Conservation (phyloP, 768 basidiomycete genomes). For the Mycena pura region DNA sequence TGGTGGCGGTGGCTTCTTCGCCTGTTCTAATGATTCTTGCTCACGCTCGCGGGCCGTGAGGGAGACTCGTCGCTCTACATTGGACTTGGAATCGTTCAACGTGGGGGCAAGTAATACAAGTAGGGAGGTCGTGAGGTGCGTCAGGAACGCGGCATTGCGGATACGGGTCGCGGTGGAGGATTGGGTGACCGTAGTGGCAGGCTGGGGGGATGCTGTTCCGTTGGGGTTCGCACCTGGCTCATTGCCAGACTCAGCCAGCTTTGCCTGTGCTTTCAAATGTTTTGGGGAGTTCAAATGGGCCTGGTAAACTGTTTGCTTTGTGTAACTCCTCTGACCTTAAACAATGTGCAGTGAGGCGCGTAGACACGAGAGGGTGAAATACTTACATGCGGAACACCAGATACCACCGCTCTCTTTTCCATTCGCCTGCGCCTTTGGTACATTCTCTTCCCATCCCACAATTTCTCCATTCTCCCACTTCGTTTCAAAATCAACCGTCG, state of each 20-base stretch:
- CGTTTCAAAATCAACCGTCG: conserved; percentile 72
- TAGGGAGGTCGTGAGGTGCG: conserved; percentile 72
- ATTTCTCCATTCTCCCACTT: conserved; percentile 84
- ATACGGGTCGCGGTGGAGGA: conserved; percentile 57
- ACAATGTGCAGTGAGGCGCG: background rate
- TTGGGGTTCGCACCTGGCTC: conserved; percentile 63
- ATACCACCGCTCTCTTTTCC: conserved; percentile 64
- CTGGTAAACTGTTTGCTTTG: conserved; percentile 97
- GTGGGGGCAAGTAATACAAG: conserved; percentile 67
- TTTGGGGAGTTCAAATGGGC: conserved; percentile 96
- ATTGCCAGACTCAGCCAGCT: conserved; percentile 62
- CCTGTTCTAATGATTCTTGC: conserved; percentile 84
- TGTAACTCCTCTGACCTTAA: conserved; percentile 90
- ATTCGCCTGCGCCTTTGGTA: conserved; percentile 50
- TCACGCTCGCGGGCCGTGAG: conserved; percentile 98
- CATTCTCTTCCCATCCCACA: conserved; percentile 74
- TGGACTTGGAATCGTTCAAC: conserved; percentile 90
- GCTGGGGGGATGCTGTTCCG: conserved; percentile 46
- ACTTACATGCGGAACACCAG: conserved; percentile 94
- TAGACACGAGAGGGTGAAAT: background rate
- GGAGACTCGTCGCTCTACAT: conserved; percentile 95
- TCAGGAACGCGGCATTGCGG: conserved; percentile 71
- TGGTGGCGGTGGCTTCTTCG: conserved; percentile 56
- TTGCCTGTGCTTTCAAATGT: conserved; percentile 89
- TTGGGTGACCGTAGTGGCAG: conserved; percentile 35